Evolutionary conservation across 1,284 basidiomycete species (phyloP).

Genomic region (Trichosporon sp.): DNA sequence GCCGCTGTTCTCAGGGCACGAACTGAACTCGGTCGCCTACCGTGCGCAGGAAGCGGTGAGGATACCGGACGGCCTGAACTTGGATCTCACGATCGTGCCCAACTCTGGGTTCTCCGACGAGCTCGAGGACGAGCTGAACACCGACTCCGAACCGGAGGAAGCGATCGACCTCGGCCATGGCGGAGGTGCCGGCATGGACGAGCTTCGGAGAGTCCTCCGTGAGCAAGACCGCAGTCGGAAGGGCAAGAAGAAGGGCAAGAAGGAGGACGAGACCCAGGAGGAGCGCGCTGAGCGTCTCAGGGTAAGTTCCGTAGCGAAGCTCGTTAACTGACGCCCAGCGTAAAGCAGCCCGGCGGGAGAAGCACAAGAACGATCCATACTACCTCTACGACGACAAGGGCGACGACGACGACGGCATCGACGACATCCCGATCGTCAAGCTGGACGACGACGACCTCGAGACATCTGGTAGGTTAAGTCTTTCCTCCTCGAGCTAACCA

Average conservation of each 20-base stretch:
- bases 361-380: slow-evolving; percentile 79
- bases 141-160: slow-evolving; percentile 6
- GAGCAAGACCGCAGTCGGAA: slow-evolving; percentile 56
- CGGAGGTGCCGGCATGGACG: slow-evolving; percentile 55
- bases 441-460: slow-evolving; percentile 62
- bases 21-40: slow-evolving; percentile 80
- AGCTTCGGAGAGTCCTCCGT: slow-evolving; percentile 54
- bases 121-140: slow-evolving; percentile 37
- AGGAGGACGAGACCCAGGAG: slow-evolving; percentile 47
- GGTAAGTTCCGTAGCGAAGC: slow-evolving; percentile 41
- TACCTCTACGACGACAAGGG: slow-evolving; percentile 68
- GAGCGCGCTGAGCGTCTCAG: slow-evolving; percentile 49
- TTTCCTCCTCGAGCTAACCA: slow-evolving; percentile 54
- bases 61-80: slow-evolving; percentile 78
- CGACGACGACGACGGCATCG: slow-evolving; percentile 63
- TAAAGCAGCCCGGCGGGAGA: slow-evolving; percentile 71
- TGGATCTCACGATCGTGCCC: slow-evolving; percentile 80
- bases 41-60: slow-evolving; percentile 79
- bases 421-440: slow-evolving; percentile 79
- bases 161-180: slow-evolving; percentile 46
- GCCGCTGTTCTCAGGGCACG: slow-evolving; percentile 76
- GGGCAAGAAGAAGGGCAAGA: slow-evolving; percentile 48
- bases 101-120: slow-evolving; percentile 57
- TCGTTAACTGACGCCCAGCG: slow-evolving; percentile 59
- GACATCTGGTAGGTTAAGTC: slow-evolving; percentile 47